A percentile compares a stretch with the other conserved stretches of the same genome.
These are phyloP conservation scores for Castanea mollissima DNA, from an alignment of 306 rosid genomes.

Conservation along the genomic window DNA sequence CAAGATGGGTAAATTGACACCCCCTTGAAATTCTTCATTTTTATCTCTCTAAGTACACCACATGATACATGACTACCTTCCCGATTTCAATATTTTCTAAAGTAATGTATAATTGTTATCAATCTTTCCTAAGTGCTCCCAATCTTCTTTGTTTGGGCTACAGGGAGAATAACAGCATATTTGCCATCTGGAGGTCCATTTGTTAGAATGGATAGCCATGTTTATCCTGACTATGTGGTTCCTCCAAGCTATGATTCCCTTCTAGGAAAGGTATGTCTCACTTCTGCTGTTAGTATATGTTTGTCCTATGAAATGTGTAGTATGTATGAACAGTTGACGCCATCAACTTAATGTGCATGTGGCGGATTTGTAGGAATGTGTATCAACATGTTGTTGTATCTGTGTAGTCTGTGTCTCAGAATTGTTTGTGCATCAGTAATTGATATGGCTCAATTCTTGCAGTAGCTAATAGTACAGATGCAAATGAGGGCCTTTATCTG, in stretches of 20 bases:
- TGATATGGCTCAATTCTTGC: neutral
- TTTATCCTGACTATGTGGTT: constrained; percentile 94
- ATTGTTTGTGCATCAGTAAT: neutral
- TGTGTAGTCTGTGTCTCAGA: neutral
- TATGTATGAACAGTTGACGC: neutral
- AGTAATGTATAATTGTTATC: neutral
- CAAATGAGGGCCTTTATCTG: constrained; percentile 4
- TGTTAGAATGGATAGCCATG: constrained; percentile 99
- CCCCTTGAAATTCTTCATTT: too few species aligned
- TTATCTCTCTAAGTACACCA: too few species aligned
- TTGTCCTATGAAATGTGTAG: constrained; percentile 1
- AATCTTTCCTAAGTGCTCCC: neutral
- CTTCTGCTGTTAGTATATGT: neutral
- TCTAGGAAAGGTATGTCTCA: constrained; percentile 72
- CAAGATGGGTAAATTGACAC: too few species aligned
- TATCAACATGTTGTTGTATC: neutral
- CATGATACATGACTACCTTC: too few species aligned
- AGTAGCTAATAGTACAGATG: constrained; percentile 3
- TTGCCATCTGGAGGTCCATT: constrained; percentile 98
- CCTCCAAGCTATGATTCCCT: constrained; percentile 99
- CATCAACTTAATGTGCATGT: neutral
- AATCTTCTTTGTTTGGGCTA: constrained; percentile 25
- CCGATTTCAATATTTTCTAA: neutral
- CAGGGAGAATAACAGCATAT: constrained; percentile 97
- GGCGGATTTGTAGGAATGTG: neutral